A percentile compares a stretch with the other conserved stretches of the same genome.
These are phyloP conservation scores for Kokia cookei DNA, from an alignment of 441 rosid species.

Conservation along the genomic window DNA sequence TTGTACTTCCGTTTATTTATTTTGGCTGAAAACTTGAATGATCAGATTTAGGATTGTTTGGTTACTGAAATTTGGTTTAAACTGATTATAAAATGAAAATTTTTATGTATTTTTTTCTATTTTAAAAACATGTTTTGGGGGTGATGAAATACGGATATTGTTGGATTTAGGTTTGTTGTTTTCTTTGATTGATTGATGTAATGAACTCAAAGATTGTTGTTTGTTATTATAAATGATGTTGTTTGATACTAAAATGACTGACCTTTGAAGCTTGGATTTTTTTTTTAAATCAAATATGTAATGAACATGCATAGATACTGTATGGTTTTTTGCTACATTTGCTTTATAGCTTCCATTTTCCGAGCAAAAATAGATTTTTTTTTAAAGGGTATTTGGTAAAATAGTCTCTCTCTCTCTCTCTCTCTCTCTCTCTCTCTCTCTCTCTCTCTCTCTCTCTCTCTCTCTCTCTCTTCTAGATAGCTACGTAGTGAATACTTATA, in stretches of 20 bases:
- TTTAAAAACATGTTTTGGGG: neutral
- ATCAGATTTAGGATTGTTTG: conserved; percentile 17
- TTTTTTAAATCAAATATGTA: conserved; percentile 7
- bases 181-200: neutral
- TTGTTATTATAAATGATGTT: neutral
- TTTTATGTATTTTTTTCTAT: neutral
- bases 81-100: neutral
- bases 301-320: conserved; percentile 7
- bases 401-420: neutral
- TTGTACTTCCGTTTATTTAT: neutral
- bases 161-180: neutral
- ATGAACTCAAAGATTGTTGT: neutral
- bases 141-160: neutral
- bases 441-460: too few relatives aligned
- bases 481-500: neutral
- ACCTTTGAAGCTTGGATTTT: neutral
- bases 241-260: neutral
- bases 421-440: too few relatives aligned
- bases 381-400: neutral
- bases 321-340: conserved; percentile 23
- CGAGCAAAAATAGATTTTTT: neutral
- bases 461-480: neutral
- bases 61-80: neutral
- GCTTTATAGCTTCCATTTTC: conserved; percentile 5
- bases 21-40: conserved; percentile 11